phyloP scores from a whole-genome alignment of 108 stramenopile species.

The Discostella stelligeroides region DNA sequence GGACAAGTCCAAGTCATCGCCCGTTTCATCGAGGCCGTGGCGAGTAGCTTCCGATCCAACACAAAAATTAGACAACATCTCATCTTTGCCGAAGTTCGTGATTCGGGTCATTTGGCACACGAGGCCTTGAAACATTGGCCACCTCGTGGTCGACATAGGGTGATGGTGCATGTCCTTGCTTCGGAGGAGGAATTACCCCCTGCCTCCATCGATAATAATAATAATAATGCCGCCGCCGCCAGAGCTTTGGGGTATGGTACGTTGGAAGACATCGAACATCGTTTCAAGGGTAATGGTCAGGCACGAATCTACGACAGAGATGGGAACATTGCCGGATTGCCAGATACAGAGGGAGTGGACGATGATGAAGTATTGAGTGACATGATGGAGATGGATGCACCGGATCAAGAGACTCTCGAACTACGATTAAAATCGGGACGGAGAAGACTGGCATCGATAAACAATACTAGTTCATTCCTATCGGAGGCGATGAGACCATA shows the following conservation, averaged over 20 bases:
- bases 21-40: conserved; percentile 58
- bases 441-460: conserved; percentile 14
- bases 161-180: conserved; percentile 56
- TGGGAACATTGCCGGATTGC: conserved; percentile 54
- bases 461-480: conserved; percentile 28
- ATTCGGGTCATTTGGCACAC: conserved; percentile 60
- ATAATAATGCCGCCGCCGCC: conserved; percentile 20
- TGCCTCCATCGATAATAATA: background rate
- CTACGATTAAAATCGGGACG: conserved; percentile 28
- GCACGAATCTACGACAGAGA: conserved; percentile 56
- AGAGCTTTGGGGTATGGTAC: conserved; percentile 54
- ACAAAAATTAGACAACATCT: conserved; percentile 51
- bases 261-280: conserved; percentile 47
- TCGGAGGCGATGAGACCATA: conserved; percentile 41
- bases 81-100: conserved; percentile 51
- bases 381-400: conserved; percentile 34
- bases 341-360: conserved; percentile 35
- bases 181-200: conserved; percentile 38
- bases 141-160: conserved; percentile 47
- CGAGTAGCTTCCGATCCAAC: conserved; percentile 54
- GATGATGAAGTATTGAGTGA: conserved; percentile 49
- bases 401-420: conserved; percentile 45
- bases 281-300: conserved; percentile 47
- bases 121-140: conserved; percentile 62
- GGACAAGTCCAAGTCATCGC: conserved; percentile 57